Base-by-base conservation (phyloP, 805 yeast genomes). In the Naumovozyma baii region DNA sequence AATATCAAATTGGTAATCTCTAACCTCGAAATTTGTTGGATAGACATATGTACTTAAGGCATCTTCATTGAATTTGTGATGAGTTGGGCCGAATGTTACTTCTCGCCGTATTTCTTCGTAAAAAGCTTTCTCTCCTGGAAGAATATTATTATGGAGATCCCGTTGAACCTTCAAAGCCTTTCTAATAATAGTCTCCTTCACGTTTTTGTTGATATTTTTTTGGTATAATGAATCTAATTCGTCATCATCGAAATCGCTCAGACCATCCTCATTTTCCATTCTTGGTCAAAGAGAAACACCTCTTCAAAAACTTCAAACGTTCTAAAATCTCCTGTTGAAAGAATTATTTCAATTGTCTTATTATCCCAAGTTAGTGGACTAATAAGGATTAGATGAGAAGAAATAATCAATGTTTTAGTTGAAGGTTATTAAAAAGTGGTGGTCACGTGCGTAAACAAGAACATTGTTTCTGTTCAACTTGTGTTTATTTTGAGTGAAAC, bases 1-100 rank as follows among this genome's bases (percentile, higher is more conserved):
- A 40, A 92, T 87, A 47, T 80, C 79, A 54, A 70, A 78, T 62
- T 92, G 99, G 57, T 94, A 92, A 44, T 86, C 95, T 55, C 99
- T 74, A 0, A 81, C 68, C 44, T 83, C 83, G 46, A 75, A 74
- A 52, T 92, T 90, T 1, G 86, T 77, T 0, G 99, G 98, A 56
- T 94, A 92, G 0, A 85, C 64, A 52, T 78, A 84, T 0, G 75
- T 64, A 1, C 48, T 39, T 5, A 78, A 45, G 7, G 60, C 61
- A 3, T 56, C 62, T 2, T 44, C 37, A 46, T 72, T 61, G 31
- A 80, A 51, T 9, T 61, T 62, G 48, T 78, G 85, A 45, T 74
- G 77, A 1, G 77, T 71, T 0, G 73, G 68, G 18, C 59, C 62
- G 45, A 52, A 67, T 1, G 57, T 55, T 2, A 64, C 62, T 3